These are phyloP conservation scores for Codiaeum variegatum DNA, from an alignment of 441 rosid genomes.

Conservation along the genomic window DNA sequence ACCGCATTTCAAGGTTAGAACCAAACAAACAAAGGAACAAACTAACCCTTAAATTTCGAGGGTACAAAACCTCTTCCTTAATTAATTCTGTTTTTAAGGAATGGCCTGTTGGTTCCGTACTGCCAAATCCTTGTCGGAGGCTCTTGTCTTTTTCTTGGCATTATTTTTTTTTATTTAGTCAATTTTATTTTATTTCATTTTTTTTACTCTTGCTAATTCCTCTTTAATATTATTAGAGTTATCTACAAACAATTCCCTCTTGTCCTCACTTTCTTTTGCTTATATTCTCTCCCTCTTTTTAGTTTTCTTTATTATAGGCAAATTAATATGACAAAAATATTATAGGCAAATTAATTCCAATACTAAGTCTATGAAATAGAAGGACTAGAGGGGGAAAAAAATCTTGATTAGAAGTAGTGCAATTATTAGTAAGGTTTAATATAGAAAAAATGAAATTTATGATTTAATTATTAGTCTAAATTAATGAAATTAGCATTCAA, in stretches of 20 bases:
- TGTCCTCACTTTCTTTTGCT: constrained; percentile 31
- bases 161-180: neutral
- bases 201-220: neutral
- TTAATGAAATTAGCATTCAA: too few species aligned
- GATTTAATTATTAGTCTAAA: too few species aligned
- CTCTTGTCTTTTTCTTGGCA: constrained; percentile 27
- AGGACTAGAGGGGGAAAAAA: too few species aligned
- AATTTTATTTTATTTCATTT: too few species aligned
- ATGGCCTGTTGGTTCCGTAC: constrained; percentile 32
- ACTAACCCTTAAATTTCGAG: constrained; percentile 43
- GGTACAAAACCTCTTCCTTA: neutral
- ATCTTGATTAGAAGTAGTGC: too few species aligned
- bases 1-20: constrained; percentile 34
- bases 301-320: neutral
- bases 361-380: neutral
- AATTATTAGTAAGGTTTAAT: too few species aligned
- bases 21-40: constrained; percentile 29
- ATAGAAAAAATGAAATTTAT: too few species aligned
- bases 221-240: neutral
- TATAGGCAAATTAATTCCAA: neutral
- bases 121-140: constrained; percentile 43
- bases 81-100: neutral
- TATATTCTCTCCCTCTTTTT: constrained; percentile 31
- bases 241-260: constrained; percentile 30
- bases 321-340: neutral